phyloP scores from a whole-genome alignment of 306 rosid genomes.

The Inga oerstediana region DNA sequence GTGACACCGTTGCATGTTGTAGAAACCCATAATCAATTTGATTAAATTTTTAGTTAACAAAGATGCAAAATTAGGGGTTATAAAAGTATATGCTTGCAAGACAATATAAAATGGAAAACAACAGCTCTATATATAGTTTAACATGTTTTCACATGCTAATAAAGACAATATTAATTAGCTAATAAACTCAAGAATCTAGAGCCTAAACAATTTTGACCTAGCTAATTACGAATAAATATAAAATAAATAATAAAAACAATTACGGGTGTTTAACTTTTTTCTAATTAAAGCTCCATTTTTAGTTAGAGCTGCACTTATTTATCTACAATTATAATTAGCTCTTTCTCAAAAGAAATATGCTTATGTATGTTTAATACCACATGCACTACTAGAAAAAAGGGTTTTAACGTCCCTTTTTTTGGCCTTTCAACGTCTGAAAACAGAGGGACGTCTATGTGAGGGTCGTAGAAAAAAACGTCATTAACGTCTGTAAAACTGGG shows the following conservation, averaged over 20 bases:
- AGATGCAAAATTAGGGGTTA: not conserved
- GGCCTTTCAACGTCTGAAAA: too few species aligned
- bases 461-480: too few species aligned
- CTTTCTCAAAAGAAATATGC: not conserved
- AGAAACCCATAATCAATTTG: not conserved
- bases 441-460: too few species aligned
- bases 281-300: too few species aligned
- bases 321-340: not conserved
- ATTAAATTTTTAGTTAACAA: not conserved
- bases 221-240: not conserved
- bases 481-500: too few species aligned
- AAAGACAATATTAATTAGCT: not conserved
- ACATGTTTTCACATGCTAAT: slow-evolving; percentile 43
- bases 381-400: too few species aligned
- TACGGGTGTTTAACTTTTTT: not conserved
- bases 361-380: not conserved
- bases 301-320: not conserved
- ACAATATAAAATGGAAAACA: not conserved
- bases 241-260: not conserved
- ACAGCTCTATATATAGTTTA: not conserved
- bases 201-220: not conserved
- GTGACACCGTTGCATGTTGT: not conserved
- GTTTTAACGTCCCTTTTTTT: too few species aligned
- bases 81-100: not conserved
- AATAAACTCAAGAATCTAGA: not conserved